Conservation (phyloP, 805 yeast genomes). For the Wickerhamomyces xylosicus region DNA sequence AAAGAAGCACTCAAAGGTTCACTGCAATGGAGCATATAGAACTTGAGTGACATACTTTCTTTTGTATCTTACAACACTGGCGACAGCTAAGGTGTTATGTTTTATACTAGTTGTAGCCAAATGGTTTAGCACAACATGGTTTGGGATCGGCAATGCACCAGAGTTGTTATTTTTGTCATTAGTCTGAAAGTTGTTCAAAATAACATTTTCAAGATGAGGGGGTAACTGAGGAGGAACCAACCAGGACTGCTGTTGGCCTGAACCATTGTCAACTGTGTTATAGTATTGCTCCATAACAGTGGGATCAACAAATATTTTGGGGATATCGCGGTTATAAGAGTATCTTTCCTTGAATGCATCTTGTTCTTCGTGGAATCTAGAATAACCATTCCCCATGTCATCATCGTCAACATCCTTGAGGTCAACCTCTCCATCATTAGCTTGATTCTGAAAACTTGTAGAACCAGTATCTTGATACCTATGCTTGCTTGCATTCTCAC, state of each 20-base stretch:
- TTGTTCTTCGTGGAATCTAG: conserved; percentile 62
- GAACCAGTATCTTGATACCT: background rate
- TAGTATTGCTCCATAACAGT: conserved; percentile 83
- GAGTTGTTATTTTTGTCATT: conserved; percentile 69
- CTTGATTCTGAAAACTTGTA: background rate
- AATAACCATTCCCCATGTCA: conserved; percentile 76
- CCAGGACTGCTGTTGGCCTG: conserved; percentile 46
- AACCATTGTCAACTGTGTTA: conserved; percentile 61
- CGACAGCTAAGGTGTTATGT: conserved; percentile 89
- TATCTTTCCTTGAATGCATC: conserved; percentile 12
- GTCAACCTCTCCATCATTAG: background rate
- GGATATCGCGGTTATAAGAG: conserved; percentile 56
- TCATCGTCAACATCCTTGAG: conserved; percentile 40
- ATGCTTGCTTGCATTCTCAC: conserved; percentile 13
- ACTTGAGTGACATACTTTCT: conserved; percentile 88
- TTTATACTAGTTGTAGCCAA: conserved; percentile 92
- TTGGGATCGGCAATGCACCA: conserved; percentile 88
- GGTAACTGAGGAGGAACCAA: conserved; percentile 93
- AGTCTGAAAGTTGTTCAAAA: conserved; percentile 58
- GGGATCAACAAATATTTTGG: conserved; percentile 78
- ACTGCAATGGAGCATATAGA: conserved; percentile 75
- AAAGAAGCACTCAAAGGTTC: too few species aligned
- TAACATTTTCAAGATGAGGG: conserved; percentile 92
- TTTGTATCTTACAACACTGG: conserved; percentile 80
- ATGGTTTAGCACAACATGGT: conserved; percentile 89